Percentiles rank a stretch among this genome's conserved stretches.
Conservation (phyloP, 306 rosid species). For the Leucaena leucocephala region DNA sequence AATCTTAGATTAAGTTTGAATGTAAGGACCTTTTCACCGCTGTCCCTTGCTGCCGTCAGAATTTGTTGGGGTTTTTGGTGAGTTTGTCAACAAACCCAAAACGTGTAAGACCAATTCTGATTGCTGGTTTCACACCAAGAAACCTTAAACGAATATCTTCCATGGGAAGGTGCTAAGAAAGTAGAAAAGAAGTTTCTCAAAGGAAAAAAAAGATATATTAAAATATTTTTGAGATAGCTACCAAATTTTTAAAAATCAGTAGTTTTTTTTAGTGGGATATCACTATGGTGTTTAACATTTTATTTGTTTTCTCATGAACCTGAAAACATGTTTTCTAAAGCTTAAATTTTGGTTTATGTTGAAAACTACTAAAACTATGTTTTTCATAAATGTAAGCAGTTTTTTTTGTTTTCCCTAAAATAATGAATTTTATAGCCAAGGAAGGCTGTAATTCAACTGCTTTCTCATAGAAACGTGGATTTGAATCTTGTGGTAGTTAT, state of each 20-base stretch:
- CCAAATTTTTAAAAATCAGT: neutral
- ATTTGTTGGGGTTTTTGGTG: constrained; percentile 22
- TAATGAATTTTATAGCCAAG: neutral
- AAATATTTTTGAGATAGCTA: neutral
- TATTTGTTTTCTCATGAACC: neutral
- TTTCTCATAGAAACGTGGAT: neutral
- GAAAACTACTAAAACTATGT: neutral
- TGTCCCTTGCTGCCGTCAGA: neutral
- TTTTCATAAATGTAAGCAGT: neutral
- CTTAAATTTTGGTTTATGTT: neutral
- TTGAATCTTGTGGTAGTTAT: neutral
- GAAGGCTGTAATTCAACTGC: neutral
- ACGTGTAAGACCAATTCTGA: constrained; percentile 20
- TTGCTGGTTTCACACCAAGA: constrained; percentile 8
- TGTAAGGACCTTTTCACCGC: neutral
- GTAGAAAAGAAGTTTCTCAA: neutral
- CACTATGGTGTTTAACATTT: neutral
- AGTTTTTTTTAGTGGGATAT: neutral
- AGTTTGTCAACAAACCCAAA: constrained; percentile 13
- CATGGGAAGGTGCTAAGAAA: neutral
- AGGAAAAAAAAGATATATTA: neutral
- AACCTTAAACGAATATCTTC: neutral
- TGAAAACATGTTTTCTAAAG: neutral
- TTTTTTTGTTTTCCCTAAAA: neutral
- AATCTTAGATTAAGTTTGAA: constrained; percentile 29